Conservation (phyloP, 2,329 filamentous ascomycete species). For the Arthrinium puccinioides region DNA sequence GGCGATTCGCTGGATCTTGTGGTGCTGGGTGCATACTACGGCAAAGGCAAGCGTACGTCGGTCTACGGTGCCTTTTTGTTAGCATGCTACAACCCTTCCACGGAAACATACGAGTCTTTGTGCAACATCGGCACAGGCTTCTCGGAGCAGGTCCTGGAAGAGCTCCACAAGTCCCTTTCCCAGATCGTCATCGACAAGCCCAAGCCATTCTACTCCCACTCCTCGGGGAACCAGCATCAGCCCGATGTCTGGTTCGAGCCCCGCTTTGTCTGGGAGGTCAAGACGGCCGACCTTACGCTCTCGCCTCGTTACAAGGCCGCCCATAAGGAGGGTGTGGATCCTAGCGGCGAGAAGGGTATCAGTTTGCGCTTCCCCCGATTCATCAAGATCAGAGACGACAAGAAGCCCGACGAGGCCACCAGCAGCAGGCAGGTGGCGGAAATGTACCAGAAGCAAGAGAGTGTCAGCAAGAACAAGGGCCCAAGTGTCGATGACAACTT, state of each 20-base stretch:
- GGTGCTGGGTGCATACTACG: conserved; percentile 88
- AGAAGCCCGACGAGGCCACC: conserved; percentile 89
- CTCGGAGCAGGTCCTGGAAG: conserved; percentile 86
- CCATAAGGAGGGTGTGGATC: conserved; percentile 69
- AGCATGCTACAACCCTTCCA: conserved; percentile 78
- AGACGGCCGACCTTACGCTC: conserved; percentile 89
- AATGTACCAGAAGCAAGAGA: conserved; percentile 96
- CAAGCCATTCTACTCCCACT: conserved; percentile 93
- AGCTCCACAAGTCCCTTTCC: conserved; percentile 69
- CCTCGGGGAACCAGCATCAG: conserved; percentile 77
- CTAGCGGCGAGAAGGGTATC: conserved; percentile 67
- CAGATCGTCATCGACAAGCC: conserved; percentile 77
- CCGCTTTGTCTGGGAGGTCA: conserved; percentile 92
- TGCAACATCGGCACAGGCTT: conserved; percentile 99
- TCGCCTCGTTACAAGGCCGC: conserved; percentile 93
- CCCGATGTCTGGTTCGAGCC: conserved; percentile 99
- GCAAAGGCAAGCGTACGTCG: conserved; percentile 89
- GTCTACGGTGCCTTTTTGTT: conserved; percentile 95
- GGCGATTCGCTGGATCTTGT: conserved; percentile 96
- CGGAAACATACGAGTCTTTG: conserved; percentile 84
- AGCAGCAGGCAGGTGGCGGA: conserved; percentile 80
- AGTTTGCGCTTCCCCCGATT: conserved; percentile 88
- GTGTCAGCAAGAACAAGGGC: conserved; percentile 77
- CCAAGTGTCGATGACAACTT: conserved; percentile 93
- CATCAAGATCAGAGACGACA: conserved; percentile 87